These are phyloP conservation scores for Barnettozyma sucrosica DNA, from an alignment of 805 yeast genomes.

Conservation along the genomic window DNA sequence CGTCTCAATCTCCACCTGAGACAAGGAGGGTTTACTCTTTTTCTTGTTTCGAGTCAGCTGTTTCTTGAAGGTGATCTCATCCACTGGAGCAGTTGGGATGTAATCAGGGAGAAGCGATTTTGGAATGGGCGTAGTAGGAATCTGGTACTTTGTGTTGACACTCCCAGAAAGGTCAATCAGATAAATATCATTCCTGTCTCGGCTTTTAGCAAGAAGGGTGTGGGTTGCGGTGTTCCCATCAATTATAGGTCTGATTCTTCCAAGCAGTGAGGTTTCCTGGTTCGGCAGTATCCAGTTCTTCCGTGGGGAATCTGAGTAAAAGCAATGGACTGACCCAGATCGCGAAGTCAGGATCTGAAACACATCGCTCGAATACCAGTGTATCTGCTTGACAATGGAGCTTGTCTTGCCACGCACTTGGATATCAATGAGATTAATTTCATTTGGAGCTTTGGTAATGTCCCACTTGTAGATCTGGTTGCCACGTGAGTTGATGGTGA, in stretches of 20 bases:
- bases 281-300: slow-evolving; percentile 24
- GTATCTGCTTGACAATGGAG: slow-evolving; percentile 42
- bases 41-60: slow-evolving; percentile 13
- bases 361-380: slow-evolving; percentile 45
- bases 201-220: slow-evolving; percentile 1
- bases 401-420: slow-evolving; percentile 60
- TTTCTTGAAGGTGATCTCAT: slow-evolving; percentile 18
- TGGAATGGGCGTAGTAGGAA: slow-evolving; percentile 32
- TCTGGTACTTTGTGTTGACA: slow-evolving; percentile 31
- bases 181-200: slow-evolving; percentile 11
- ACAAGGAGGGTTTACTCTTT: slow-evolving; percentile 28
- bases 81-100: slow-evolving; percentile 14
- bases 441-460: slow-evolving; percentile 42
- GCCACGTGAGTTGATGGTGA: slow-evolving; percentile 51
- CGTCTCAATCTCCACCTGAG: slow-evolving; percentile 54
- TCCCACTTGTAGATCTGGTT: slow-evolving; percentile 65
- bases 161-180: slow-evolving; percentile 23
- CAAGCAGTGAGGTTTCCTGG: slow-evolving; percentile 8
- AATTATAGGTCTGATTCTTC: background rate
- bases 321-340: slow-evolving; percentile 62
- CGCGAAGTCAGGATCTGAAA: slow-evolving; percentile 45
- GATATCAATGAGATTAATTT: slow-evolving; percentile 50
- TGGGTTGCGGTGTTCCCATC: background rate
- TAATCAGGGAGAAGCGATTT: slow-evolving; percentile 23
- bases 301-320: slow-evolving; percentile 26